These are phyloP conservation scores for Bryoglossum gracile DNA, from an alignment of 495 filamentous ascomycete species.

Conservation along the genomic window DNA sequence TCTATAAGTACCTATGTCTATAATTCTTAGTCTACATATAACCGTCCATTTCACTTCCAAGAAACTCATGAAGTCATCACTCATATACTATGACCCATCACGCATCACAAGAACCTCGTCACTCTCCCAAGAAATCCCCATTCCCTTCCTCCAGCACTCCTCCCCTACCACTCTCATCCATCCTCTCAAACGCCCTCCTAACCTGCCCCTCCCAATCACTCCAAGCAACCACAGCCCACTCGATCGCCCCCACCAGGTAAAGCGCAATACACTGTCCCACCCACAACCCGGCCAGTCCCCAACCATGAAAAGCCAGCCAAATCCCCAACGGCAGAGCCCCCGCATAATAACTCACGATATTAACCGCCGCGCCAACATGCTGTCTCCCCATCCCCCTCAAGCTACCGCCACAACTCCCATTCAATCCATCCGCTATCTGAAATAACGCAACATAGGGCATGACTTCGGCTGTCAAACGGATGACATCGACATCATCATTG, in stretches of 20 bases:
- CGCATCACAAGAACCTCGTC: no score
- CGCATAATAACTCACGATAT: slow-evolving; percentile 82
- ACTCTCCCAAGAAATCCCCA: no score
- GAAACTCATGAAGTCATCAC: no score
- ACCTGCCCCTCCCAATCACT: slow-evolving; percentile 79
- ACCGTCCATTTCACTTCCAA: no score
- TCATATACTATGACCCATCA: no score
- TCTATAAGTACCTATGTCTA: no score
- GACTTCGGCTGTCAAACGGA: slow-evolving; percentile 71
- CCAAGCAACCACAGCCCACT: slow-evolving; percentile 74
- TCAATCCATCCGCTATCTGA: slow-evolving; percentile 87
- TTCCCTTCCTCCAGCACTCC: slow-evolving; percentile 2
- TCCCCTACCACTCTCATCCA: slow-evolving; percentile 46
- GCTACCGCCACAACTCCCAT: slow-evolving; percentile 77
- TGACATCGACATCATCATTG: slow-evolving; percentile 69
- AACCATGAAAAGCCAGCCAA: slow-evolving; percentile 82
- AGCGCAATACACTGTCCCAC: slow-evolving; percentile 85
- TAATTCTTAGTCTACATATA: no score
- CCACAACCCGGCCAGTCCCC: slow-evolving; percentile 82
- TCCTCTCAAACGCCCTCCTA: slow-evolving; percentile 62
- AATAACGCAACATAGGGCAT: slow-evolving; percentile 90
- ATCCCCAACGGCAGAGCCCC: slow-evolving; percentile 79
- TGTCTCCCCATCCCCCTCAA: slow-evolving; percentile 82
- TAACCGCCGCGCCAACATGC: slow-evolving; percentile 83
- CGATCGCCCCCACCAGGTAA: slow-evolving; percentile 70